Evolutionary conservation across 2,329 filamentous ascomycete genomes (phyloP), one percentile per base, ranked within the genome.

Genomic region (Aspergillus felis): DNA sequence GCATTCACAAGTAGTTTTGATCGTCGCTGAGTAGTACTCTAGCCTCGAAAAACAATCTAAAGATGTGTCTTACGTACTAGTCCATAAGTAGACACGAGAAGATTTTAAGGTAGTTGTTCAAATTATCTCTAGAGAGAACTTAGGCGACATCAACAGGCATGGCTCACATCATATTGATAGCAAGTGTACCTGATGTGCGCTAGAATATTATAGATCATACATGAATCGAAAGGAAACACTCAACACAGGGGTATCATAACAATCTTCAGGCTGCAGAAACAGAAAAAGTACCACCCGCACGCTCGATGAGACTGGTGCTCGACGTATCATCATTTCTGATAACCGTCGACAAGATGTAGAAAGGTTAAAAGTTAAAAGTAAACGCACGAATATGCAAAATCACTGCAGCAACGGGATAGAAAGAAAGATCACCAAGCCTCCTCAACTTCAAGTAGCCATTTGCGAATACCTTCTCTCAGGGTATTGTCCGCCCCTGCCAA

Each of bases 381-480:
- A 29, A 27, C 12, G 28, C 29, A 44, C 47, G 38, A 54, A 32
- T 25, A 20, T 47, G 44, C 20, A 50, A 27, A 56, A 12, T 25
- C 4, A 14, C 48, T 28, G 10, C 29, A 44, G 28, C 6, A 50
- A 32, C 10, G 29, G 41, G 28, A 29, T 29, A 41, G 14, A 38
- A 44, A 47, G 14, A 38, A 44, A 32, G n/a, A 58, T 63, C 64
- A 76, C 68, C 73, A 76, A 53, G 71, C 68, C 59, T 78, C 76
- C 63, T 81, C 79, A 14, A 80, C 77, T 58, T 80, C 76, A 41
- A 76, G 71, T 58, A 85, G 74, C 82, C 83, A 85, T 62, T 78
- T 79, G 50, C 81, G 76, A 42, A 85, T 79, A 7, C 82, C 83
- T 65, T 85, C 81, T 58, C 82, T 78, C 51, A 85, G 61, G 8